These are phyloP conservation scores for Zostera marina DNA, from an alignment of 116 monocot genomes.

Conservation along the genomic window DNA sequence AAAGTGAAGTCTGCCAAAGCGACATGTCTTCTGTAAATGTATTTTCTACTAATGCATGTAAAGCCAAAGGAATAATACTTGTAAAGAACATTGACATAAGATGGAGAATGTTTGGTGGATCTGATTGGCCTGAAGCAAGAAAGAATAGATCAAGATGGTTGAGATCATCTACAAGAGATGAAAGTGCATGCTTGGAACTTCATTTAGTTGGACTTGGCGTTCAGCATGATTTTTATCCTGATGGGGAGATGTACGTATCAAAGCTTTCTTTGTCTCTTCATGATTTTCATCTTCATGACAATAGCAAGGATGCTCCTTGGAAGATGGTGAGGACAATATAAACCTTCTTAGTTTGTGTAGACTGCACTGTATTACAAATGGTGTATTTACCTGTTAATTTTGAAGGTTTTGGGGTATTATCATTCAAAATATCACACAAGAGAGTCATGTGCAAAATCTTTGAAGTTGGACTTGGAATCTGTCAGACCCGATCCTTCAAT, in stretches of 20 bases:
- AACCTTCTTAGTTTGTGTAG: background rate
- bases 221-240: conserved; percentile 60
- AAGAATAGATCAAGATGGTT: conserved; percentile 7
- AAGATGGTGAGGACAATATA: conserved; percentile 45
- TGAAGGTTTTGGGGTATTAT: conserved; percentile 77
- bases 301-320: conserved; percentile 85
- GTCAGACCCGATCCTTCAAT: conserved; percentile 75
- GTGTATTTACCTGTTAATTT: conserved; percentile 2
- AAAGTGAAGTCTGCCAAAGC: conserved; percentile 10
- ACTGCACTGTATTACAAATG: background rate
- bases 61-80: conserved; percentile 42
- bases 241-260: conserved; percentile 45
- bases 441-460: conserved; percentile 72
- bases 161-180: conserved; percentile 41
- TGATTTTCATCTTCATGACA: conserved; percentile 67
- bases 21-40: conserved; percentile 6
- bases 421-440: conserved; percentile 58
- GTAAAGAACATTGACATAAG: conserved; percentile 55
- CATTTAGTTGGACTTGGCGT: conserved; percentile 39
- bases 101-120: conserved; percentile 77
- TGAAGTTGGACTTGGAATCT: conserved; percentile 78
- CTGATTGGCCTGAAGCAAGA: conserved; percentile 45
- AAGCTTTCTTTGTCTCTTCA: conserved; percentile 42
- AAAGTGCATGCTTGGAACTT: conserved; percentile 48
- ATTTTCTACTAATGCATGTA: conserved; percentile 24